Evolutionary conservation across 192 early-diverging fungal genomes (phyloP).

Genomic region (Backusella tuberculispora): DNA sequence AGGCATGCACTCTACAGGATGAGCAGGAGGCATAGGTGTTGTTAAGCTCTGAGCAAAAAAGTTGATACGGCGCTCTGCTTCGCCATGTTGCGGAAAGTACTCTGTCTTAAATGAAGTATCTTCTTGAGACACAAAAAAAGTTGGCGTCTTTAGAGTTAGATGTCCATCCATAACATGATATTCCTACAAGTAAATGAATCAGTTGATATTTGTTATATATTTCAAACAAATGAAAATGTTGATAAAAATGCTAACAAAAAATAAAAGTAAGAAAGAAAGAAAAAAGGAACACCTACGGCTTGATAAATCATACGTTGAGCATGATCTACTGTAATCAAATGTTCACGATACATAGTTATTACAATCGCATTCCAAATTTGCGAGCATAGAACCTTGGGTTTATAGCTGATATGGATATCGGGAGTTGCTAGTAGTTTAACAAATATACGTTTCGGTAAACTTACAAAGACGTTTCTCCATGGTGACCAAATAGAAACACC

Average conservation of each 20-base stretch:
- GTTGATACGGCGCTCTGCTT: constrained; percentile 81
- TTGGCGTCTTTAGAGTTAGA: constrained; percentile 69
- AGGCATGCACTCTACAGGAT: constrained; percentile 83
- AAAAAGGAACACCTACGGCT: constrained; percentile 48
- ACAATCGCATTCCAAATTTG: constrained; percentile 88
- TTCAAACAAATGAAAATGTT: constrained; percentile 2
- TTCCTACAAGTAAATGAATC: constrained; percentile 33
- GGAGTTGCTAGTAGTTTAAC: constrained; percentile 72
- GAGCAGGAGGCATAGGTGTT: constrained; percentile 76
- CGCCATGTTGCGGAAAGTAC: constrained; percentile 73
- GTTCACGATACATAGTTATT: constrained; percentile 83
- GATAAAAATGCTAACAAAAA: neutral
- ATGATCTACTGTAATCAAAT: constrained; percentile 75
- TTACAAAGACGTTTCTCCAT: constrained; percentile 79
- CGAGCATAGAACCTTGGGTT: constrained; percentile 78
- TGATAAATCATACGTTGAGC: constrained; percentile 77
- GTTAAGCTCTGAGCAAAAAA: constrained; percentile 89
- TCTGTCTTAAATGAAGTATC: constrained; percentile 72
- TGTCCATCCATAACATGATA: constrained; percentile 53
- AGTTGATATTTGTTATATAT: neutral
- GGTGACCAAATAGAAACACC: constrained; percentile 84
- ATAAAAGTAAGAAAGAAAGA: neutral
- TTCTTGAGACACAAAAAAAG: constrained; percentile 80
- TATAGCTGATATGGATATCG: constrained; percentile 78
- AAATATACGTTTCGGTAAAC: constrained; percentile 81